Evolutionary conservation across 352 stramenopile species (phyloP).

Genomic region (Phytophthora cryptogea): DNA sequence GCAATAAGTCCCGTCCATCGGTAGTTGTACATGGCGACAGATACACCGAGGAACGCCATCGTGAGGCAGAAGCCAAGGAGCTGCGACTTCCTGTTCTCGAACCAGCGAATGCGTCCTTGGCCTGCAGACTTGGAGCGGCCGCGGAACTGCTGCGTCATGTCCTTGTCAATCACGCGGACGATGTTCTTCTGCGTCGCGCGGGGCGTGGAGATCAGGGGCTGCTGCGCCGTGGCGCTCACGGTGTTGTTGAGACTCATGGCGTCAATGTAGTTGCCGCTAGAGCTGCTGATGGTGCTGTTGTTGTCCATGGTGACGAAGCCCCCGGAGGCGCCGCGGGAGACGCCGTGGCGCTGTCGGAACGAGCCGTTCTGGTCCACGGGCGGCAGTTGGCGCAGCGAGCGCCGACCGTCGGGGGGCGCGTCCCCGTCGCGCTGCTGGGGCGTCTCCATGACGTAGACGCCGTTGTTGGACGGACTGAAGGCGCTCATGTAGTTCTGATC

Average conservation of each 20-base stretch:
- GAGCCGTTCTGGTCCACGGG: constrained; percentile 42
- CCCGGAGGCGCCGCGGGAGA: constrained; percentile 30
- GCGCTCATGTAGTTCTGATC: constrained; percentile 67
- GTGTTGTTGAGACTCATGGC: constrained; percentile 40
- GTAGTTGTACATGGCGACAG: constrained; percentile 89
- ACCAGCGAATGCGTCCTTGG: constrained; percentile 83
- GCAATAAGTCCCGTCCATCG: constrained; percentile 87
- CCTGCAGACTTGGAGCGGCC: constrained; percentile 71
- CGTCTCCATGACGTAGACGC: constrained; percentile 79
- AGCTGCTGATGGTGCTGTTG: constrained; percentile 54
- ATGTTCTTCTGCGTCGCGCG: constrained; percentile 70
- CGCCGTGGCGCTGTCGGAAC: constrained; percentile 30
- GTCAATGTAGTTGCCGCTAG: constrained; percentile 39
- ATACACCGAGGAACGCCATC: constrained; percentile 85
- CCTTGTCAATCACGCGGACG: constrained; percentile 91
- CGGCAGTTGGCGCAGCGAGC: constrained; percentile 39
- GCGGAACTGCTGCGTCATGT: constrained; percentile 88
- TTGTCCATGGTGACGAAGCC: constrained; percentile 53
- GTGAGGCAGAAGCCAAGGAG: constrained; percentile 84
- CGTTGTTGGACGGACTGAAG: constrained; percentile 53
- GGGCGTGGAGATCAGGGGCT: constrained; percentile 67
- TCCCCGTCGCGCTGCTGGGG: constrained; percentile 38
- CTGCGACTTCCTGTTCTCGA: constrained; percentile 90
- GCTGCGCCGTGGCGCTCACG: constrained; percentile 60
- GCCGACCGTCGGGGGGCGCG: constrained; percentile 34